Base-by-base conservation (phyloP, 2,329 filamentous ascomycete species). In the Lecanicillium sp. region DNA sequence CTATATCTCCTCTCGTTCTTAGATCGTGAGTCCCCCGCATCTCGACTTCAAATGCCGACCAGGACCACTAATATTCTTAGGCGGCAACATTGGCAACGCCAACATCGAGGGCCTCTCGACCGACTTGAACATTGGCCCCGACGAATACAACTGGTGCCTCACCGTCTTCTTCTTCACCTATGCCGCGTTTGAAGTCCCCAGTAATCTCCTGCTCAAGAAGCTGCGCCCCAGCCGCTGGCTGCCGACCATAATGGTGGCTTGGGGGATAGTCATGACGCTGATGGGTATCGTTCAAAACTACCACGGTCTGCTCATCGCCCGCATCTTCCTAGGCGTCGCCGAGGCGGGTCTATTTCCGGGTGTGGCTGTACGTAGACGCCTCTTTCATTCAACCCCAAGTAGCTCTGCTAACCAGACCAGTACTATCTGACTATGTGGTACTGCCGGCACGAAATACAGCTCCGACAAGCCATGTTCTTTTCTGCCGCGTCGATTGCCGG, bases 361-460 rank as follows among this genome's bases (percentile, higher is more conserved):
- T 2, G 76, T 86, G 60, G 55, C 74, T 63, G 48, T 54, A 51
- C 39, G 15, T 10, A 21, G 6, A 8, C 29, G 10, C 26, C 20
- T 26, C 15, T 33, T 19, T 29, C 12, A 27, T 5, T 21, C 5
- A 10, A 2, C 12, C 0, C 10, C 2, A 8, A 20, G n/a, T 19
- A 33, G 29, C 8, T 24, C 30, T 15, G 4, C 2, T 26, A 4
- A 36, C 67, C n/a, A n/a, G n/a, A n/a, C n/a, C n/a, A 80, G 67
- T 65, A 81, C 68, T 88, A 88, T 58, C 72, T 90, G 0, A 84
- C 80, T 0, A 88, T 84, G 59, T 91, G 86, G 86, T 93, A 90
- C 60, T 85, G 79, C 60, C 73, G 86, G 8, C 78, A 75, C 1
- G 87, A 93, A 56, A 84, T 90, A 44, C 86, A 86, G 33, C 75